Evolutionary conservation across 2,329 filamentous ascomycete genomes (phyloP).

Genomic region (Xylariomycetidae sp.): DNA sequence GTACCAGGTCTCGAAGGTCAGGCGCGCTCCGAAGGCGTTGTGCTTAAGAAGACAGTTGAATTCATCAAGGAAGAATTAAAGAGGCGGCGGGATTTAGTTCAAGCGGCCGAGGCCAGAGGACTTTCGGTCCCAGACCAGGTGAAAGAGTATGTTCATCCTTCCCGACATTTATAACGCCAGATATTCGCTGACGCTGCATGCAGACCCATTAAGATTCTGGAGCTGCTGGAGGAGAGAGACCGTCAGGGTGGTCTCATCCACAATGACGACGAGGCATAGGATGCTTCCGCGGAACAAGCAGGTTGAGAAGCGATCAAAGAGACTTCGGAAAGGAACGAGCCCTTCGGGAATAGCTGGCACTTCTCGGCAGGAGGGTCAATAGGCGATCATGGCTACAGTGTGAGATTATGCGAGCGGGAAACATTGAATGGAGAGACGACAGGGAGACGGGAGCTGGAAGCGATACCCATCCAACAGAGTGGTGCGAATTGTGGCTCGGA

Average conservation of each 20-base stretch:
- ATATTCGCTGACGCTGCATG: not conserved
- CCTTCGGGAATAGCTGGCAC: too few species aligned
- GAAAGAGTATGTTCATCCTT: slow-evolving; percentile 41
- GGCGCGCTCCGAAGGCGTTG: slow-evolving; percentile 77
- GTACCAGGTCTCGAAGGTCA: slow-evolving; percentile 80
- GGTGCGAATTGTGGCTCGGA: too few species aligned
- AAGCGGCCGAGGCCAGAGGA: slow-evolving; percentile 52
- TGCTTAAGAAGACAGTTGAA: slow-evolving; percentile 68
- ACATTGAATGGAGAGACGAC: too few species aligned
- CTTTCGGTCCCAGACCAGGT: slow-evolving; percentile 42
- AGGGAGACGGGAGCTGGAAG: too few species aligned
- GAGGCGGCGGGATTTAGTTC: slow-evolving; percentile 53
- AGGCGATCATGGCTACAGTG: too few species aligned
- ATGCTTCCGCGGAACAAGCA: too few species aligned
- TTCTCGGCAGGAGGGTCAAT: too few species aligned
- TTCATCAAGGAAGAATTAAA: slow-evolving; percentile 58
- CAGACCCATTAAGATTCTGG: slow-evolving; percentile 18
- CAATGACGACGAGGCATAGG: slow-evolving; percentile 10
- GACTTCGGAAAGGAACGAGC: too few species aligned
- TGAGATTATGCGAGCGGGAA: too few species aligned
- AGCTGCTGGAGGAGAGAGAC: slow-evolving; percentile 22
- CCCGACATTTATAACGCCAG: not conserved
- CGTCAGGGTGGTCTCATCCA: slow-evolving; percentile 9
- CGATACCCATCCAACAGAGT: too few species aligned
- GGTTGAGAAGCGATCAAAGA: too few species aligned